Conservation (phyloP, 2,329 filamentous ascomycete genomes). For the Claviceps pusilla region DNA sequence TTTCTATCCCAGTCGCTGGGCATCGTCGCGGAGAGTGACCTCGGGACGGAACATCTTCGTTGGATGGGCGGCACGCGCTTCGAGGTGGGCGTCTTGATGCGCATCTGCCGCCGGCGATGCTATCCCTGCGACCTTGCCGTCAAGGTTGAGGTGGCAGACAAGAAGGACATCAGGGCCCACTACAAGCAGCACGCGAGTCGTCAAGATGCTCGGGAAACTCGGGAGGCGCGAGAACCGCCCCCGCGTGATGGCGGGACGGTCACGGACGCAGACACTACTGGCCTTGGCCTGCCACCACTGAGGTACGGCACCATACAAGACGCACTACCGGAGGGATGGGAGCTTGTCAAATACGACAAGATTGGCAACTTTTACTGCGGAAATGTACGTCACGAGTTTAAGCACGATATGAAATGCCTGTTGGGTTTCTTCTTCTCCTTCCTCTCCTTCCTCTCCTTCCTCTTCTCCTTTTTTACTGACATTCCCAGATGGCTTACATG, state of each 20-base stretch:
- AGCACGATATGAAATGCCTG: no score
- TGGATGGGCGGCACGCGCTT: conserved; percentile 89
- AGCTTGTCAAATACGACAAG: conserved; percentile 55
- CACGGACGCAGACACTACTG: conserved; percentile 21
- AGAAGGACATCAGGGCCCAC: conserved; percentile 56
- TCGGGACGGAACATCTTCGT: conserved; percentile 77
- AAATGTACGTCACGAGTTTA: conserved; percentile 42
- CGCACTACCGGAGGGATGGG: conserved; percentile 63
- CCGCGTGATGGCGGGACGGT: not conserved
- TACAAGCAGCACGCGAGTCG: conserved; percentile 41
- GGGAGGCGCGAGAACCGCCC: not conserved
- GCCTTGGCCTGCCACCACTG: conserved; percentile 47
- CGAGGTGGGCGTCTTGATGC: conserved; percentile 65
- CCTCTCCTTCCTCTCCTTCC: no score
- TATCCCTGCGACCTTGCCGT: conserved; percentile 85
- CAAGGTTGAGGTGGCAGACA: conserved; percentile 66
- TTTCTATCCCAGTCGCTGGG: conserved; percentile 86
- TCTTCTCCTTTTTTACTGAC: conserved; percentile 3
- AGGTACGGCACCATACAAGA: conserved; percentile 70
- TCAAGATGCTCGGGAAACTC: conserved; percentile 5
- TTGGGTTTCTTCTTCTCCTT: not conserved
- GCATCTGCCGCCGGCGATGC: conserved; percentile 58
- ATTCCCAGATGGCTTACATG: conserved; percentile 71
- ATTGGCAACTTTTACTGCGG: conserved; percentile 89
- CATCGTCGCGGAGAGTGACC: conserved; percentile 76